phyloP scores from a whole-genome alignment of 108 stramenopile genomes.

The Conticribra guillardii region DNA sequence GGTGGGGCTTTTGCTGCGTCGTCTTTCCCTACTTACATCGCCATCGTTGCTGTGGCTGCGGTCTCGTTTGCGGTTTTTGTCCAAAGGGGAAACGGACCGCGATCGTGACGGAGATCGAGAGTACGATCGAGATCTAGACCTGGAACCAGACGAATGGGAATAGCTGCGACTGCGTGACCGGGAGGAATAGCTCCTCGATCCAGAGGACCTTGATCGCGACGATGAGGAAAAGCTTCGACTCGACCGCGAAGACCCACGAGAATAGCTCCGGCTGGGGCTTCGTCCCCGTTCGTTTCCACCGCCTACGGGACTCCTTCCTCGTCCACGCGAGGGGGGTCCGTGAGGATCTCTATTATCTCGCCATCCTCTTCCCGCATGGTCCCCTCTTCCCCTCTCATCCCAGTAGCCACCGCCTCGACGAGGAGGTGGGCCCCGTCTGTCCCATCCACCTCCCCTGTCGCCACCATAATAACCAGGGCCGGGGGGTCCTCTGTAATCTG shows the following conservation, averaged over 20 bases:
- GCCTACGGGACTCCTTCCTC: background rate
- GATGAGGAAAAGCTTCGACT: conserved; percentile 4
- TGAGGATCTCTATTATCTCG: conserved; percentile 17
- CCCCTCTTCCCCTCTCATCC: background rate
- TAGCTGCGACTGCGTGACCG: conserved; percentile 6
- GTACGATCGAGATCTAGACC: conserved; percentile 11
- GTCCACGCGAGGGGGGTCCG: conserved; percentile 4
- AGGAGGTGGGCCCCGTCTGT: conserved; percentile 16
- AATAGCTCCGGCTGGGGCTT: conserved; percentile 30
- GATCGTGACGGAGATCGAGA: background rate
- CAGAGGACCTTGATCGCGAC: conserved; percentile 1
- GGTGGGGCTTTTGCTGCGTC: background rate
- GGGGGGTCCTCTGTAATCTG: conserved; percentile 1
- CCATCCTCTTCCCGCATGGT: conserved; percentile 22
- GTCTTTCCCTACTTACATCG: too few relatives aligned
- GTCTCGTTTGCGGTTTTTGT: background rate
- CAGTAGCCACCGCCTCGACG: conserved; percentile 12
- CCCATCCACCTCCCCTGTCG: conserved; percentile 4
- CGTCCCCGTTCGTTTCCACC: conserved; percentile 7
- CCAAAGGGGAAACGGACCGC: background rate
- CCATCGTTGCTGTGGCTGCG: background rate
- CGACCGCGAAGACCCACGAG: conserved; percentile 6
- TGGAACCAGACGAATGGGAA: conserved; percentile 1
- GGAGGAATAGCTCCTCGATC: background rate
- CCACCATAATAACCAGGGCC: conserved; percentile 1